Conservation (phyloP, 208 protist species). For the Entamoeba nuttalli region DNA sequence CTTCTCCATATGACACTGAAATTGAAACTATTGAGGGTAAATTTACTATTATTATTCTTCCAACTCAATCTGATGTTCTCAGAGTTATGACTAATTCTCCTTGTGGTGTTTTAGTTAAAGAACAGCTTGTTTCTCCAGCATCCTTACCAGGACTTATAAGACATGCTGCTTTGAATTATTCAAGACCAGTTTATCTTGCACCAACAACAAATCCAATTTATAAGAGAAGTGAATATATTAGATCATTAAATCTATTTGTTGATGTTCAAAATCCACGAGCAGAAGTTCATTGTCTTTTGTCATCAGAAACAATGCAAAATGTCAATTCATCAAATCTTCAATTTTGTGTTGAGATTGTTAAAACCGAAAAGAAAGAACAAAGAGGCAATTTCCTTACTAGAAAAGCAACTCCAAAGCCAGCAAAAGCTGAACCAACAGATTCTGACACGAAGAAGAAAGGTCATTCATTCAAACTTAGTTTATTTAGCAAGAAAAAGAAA, state of each 20-base stretch:
- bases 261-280: background rate
- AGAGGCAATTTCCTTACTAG: background rate
- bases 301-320: background rate
- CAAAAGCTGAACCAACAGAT: background rate
- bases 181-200: background rate
- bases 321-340: background rate
- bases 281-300: background rate
- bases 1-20: background rate
- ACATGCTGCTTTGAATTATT: background rate
- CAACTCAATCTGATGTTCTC: background rate
- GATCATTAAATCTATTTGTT: background rate
- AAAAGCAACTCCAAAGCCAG: background rate
- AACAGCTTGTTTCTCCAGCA: background rate
- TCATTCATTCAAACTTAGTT: background rate
- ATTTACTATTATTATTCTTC: background rate
- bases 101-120: background rate
- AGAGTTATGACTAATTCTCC: background rate
- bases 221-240: background rate
- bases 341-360: background rate
- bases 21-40: background rate
- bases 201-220: background rate
- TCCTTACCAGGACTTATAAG: background rate
- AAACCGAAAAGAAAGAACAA: background rate
- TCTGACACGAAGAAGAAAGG: background rate
- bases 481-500: background rate